Percentiles rank a stretch among this genome's conserved stretches.
Evolutionary conservation across 306 rosid species (phyloP).

Genomic region (Lotus japonicus): DNA sequence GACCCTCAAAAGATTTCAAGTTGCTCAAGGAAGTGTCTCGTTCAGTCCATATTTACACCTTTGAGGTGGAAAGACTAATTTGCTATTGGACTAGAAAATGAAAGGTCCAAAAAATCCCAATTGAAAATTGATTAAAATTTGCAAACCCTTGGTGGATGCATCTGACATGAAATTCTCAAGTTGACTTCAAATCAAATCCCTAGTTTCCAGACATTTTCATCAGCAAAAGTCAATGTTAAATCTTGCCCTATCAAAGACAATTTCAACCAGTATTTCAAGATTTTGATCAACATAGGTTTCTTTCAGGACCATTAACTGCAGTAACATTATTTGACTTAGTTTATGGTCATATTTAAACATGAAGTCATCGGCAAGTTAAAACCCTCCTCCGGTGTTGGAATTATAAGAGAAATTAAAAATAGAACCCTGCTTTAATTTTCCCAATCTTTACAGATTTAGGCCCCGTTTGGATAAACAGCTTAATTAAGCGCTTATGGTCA

Average conservation of each 20-base stretch:
- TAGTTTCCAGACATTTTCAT: slow-evolving; percentile 7
- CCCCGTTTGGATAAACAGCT: too few species aligned
- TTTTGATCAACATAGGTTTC: slow-evolving; percentile 16
- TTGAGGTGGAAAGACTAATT: background rate
- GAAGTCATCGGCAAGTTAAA: background rate
- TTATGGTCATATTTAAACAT: slow-evolving; percentile 14
- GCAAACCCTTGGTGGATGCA: slow-evolving; percentile 25
- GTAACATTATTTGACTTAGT: slow-evolving; percentile 24
- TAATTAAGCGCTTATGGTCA: too few species aligned
- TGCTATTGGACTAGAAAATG: slow-evolving; percentile 8
- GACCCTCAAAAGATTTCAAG: slow-evolving; percentile 26
- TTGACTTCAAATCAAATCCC: slow-evolving; percentile 24
- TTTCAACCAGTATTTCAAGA: slow-evolving; percentile 7
- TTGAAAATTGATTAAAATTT: slow-evolving; percentile 9
- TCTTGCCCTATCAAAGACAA: background rate
- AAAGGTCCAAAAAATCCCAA: background rate
- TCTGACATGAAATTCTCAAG: slow-evolving; percentile 7
- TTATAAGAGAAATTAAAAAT: background rate
- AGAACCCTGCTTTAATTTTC: background rate
- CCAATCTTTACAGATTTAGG: too few species aligned
- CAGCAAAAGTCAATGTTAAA: slow-evolving; percentile 8
- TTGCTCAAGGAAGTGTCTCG: slow-evolving; percentile 23
- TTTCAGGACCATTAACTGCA: slow-evolving; percentile 10
- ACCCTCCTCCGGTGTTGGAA: background rate
- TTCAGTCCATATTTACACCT: background rate